These are phyloP conservation scores for Dacryopinax primogenitus DNA, from an alignment of 768 basidiomycete genomes.

Conservation along the genomic window DNA sequence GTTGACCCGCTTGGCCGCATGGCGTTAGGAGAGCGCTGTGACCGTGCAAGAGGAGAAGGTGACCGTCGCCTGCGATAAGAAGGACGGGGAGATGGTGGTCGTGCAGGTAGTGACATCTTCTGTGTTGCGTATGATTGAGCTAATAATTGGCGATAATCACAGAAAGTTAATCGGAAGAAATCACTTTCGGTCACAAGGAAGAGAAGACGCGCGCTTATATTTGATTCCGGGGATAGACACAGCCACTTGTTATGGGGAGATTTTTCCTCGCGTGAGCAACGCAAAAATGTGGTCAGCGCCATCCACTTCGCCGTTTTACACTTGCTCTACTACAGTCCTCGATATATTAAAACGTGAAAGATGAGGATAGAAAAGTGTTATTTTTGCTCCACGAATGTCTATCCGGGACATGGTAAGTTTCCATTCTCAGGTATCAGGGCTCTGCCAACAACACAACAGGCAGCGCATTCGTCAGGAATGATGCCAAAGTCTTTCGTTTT, in stretches of 20 bases:
- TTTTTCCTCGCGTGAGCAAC: background rate
- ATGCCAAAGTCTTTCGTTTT: slow-evolving; percentile 95
- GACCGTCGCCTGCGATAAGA: background rate
- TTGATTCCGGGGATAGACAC: background rate
- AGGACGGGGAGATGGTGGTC: background rate
- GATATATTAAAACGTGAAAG: slow-evolving; percentile 12
- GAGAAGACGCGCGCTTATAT: background rate
- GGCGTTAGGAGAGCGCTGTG: too few relatives aligned
- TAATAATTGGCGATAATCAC: background rate
- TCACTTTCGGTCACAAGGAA: background rate
- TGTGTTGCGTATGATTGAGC: background rate
- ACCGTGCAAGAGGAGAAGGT: background rate
- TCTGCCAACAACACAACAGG: slow-evolving; percentile 34
- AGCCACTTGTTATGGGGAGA: background rate
- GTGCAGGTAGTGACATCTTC: background rate
- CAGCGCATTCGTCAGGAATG: slow-evolving; percentile 93
- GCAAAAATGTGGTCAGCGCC: background rate
- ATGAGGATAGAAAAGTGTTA: slow-evolving; percentile 99
- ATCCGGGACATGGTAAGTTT: slow-evolving; percentile 79
- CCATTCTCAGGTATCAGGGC: background rate
- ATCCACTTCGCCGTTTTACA: background rate
- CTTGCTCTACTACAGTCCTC: too few relatives aligned
- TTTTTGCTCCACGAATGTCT: slow-evolving; percentile 93
- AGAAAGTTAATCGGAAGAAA: background rate
- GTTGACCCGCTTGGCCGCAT: background rate